Base-by-base conservation (phyloP, 345 rosid genomes). In the Dipteronia dyeriana region DNA sequence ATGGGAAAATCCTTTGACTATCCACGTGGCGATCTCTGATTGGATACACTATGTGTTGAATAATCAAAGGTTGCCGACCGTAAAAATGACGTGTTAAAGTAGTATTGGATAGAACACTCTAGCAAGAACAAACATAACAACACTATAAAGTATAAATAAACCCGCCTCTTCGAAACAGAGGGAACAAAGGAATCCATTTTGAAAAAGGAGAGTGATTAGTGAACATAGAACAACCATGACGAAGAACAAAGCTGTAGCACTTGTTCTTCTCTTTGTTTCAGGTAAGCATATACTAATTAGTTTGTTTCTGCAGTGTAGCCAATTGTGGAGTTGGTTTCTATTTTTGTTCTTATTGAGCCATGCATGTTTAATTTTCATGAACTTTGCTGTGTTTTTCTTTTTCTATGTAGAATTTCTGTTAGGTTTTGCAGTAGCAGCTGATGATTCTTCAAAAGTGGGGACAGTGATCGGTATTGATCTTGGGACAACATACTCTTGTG, bases 391-490 rank as follows among this genome's bases (percentile, higher is more conserved):
- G 64, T 38, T 10, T 38, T 10, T 26, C 64, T 1, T 49, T 66
- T 12, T 13, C 75, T 43, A 65, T 61, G 53, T 67, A 87, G 88
- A 75, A 45, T 81, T 82, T 59, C 70, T 74, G 63, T 67, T 81
- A 45, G 79, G 85, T 69, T 12, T 84, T 67, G 77, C 78, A 66
- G 75, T 49, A 13, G 73, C 85, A 16, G 82, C 84, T 0, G 84
- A 76, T 29, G 87, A 77, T 41, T 14, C 65, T 11, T 49, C 76
- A 38, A 84, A 84, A 62, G 75, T 79, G 2, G 89, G 90, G 76
- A 90, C 90, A 2, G 88, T 85, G 79, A 85, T 86, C 31, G 91
- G 91, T n/a, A 85, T 86, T 74, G 88, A 90, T 82, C 86, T 86
- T 12, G 92, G 88, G 67, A 87, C 89, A 0, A 87, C 90, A 9